phyloP scores from a whole-genome alignment of 257 asterid genomes.

The Plantago elongata region DNA sequence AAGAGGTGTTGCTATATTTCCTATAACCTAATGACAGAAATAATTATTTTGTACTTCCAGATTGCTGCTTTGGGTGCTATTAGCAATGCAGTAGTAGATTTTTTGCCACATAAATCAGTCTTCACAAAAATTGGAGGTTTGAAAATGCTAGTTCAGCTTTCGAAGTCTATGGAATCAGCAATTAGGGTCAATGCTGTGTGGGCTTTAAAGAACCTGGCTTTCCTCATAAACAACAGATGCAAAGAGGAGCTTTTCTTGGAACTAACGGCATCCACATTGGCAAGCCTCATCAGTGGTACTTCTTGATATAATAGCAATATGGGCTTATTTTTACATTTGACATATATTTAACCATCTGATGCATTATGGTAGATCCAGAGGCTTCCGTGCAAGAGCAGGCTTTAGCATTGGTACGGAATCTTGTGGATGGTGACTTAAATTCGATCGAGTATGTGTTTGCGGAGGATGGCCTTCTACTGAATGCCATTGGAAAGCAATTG shows the following conservation, averaged over 20 bases:
- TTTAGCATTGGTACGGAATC: constrained; percentile 69
- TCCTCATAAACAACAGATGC: constrained; percentile 61
- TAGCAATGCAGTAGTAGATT: constrained; percentile 75
- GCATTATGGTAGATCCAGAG: constrained; percentile 62
- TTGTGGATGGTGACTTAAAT: constrained; percentile 65
- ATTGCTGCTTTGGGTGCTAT: constrained; percentile 83
- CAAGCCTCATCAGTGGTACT: constrained; percentile 77
- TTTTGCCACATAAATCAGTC: constrained; percentile 46
- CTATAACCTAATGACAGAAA: constrained; percentile 11
- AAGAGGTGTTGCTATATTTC: background rate
- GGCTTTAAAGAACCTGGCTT: constrained; percentile 74
- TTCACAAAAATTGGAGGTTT: constrained; percentile 73
- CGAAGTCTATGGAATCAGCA: constrained; percentile 81
- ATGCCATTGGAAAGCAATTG: constrained; percentile 67
- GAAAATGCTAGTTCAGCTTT: constrained; percentile 75
- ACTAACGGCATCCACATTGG: constrained; percentile 51
- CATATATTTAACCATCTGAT: constrained; percentile 19
- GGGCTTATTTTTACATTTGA: constrained; percentile 12
- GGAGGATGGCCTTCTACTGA: constrained; percentile 58
- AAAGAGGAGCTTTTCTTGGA: constrained; percentile 77
- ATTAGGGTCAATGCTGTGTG: constrained; percentile 60
- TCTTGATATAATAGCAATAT: constrained; percentile 7
- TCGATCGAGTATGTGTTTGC: constrained; percentile 58
- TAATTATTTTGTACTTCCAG: constrained; percentile 29
- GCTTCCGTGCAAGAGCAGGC: constrained; percentile 85